Conservation (phyloP, 179 eudicot species). For the Beta macrorhiza region DNA sequence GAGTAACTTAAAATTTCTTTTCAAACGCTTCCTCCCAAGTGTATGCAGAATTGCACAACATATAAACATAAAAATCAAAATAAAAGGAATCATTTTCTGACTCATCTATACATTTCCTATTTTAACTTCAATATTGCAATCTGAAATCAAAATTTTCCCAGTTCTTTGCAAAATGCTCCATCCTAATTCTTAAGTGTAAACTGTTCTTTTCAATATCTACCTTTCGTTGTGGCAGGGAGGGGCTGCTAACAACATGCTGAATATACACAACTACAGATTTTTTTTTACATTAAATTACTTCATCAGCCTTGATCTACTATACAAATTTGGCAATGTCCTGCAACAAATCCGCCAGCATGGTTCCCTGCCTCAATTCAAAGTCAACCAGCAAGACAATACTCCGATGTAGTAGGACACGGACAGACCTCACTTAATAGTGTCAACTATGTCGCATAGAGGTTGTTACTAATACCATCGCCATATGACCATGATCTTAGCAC, state of each 20-base stretch:
- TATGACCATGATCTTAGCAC: background rate
- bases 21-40: too few species aligned
- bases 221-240: background rate
- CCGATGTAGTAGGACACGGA: background rate
- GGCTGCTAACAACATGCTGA: background rate
- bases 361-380: too few species aligned
- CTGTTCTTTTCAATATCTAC: background rate
- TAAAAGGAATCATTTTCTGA: too few species aligned
- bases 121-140: too few species aligned
- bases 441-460: background rate
- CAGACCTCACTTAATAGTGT: background rate
- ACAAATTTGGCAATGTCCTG: constrained; percentile 13
- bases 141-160: background rate
- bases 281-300: constrained; percentile 15
- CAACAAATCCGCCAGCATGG: background rate
- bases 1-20: too few species aligned
- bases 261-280: constrained; percentile 5
- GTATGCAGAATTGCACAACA: too few species aligned
- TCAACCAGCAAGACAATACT: background rate
- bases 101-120: too few species aligned
- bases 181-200: background rate
- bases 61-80: too few species aligned
- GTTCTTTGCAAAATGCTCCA: background rate
- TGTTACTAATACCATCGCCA: background rate
- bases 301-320: background rate